These are phyloP conservation scores for Nidularia pulvinata DNA, from an alignment of 768 basidiomycete genomes.

Conservation along the genomic window DNA sequence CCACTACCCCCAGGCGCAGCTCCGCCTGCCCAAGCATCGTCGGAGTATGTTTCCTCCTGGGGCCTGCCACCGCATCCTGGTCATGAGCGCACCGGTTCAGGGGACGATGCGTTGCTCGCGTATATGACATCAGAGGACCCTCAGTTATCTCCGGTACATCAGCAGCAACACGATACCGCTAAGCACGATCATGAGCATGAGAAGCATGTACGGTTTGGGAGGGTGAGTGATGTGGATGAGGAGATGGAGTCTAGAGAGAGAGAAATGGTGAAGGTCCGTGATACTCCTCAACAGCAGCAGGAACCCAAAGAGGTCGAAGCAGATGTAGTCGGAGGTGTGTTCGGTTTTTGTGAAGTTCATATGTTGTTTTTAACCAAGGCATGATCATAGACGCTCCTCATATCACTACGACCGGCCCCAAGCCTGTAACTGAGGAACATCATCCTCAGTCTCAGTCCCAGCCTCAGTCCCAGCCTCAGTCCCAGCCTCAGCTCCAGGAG, in stretches of 20 bases:
- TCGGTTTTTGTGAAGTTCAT: too few relatives aligned
- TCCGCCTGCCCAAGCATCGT: conserved; percentile 8
- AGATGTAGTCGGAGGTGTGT: too few relatives aligned
- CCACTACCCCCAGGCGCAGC: conserved; percentile 14
- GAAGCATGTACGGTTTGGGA: conserved; percentile 44
- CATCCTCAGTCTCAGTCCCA: background rate
- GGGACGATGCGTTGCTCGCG: conserved; percentile 29
- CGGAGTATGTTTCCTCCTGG: conserved; percentile 6
- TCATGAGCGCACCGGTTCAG: conserved; percentile 6
- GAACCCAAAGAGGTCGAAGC: too few relatives aligned
- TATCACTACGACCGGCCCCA: too few relatives aligned
- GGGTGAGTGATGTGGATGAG: conserved; percentile 34
- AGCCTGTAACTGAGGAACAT: too few relatives aligned
- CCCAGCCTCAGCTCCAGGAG: background rate
- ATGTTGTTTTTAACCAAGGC: too few relatives aligned
- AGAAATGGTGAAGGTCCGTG: conserved; percentile 7
- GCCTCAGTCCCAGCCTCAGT: background rate
- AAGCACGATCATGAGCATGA: background rate
- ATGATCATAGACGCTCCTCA: too few relatives aligned
- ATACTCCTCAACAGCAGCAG: too few relatives aligned
- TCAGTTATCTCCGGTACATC: background rate
- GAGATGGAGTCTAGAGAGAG: conserved; percentile 20
- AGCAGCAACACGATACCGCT: background rate
- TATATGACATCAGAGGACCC: conserved; percentile 32
- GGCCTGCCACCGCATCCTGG: background rate